phyloP scores from a whole-genome alignment of 2,329 filamentous ascomycete genomes.

The Exserohilum rostratum region DNA sequence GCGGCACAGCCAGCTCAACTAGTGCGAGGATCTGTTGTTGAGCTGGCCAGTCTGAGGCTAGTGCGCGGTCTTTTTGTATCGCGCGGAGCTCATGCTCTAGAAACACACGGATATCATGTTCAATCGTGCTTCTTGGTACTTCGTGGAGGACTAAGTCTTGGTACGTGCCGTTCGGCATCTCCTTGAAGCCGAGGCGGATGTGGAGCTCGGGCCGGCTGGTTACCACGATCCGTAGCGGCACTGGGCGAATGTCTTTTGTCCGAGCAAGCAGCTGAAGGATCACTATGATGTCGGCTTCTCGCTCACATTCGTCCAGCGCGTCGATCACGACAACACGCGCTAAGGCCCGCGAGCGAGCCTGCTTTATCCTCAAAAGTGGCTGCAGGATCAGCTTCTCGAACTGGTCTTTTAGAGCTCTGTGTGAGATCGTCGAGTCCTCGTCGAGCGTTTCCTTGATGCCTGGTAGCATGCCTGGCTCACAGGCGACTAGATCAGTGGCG shows the following conservation, averaged over 20 bases:
- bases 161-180: slow-evolving; percentile 26
- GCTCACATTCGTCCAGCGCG: slow-evolving; percentile 44
- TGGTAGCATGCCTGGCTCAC: slow-evolving; percentile 12
- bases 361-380: slow-evolving; percentile 6
- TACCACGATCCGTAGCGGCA: slow-evolving; percentile 23
- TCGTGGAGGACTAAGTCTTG: slow-evolving; percentile 28
- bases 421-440: slow-evolving; percentile 12
- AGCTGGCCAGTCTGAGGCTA: slow-evolving; percentile 13
- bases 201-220: slow-evolving; percentile 30
- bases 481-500: slow-evolving; percentile 18
- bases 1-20: slow-evolving; percentile 29
- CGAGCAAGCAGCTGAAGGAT: slow-evolving; percentile 30
- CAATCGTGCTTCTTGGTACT: slow-evolving; percentile 22
- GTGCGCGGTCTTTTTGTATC: slow-evolving; percentile 18
- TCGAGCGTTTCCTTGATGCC: slow-evolving; percentile 21
- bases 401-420: slow-evolving; percentile 9
- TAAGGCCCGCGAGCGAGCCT: neutral
- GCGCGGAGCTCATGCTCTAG: slow-evolving; percentile 21
- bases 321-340: slow-evolving; percentile 22
- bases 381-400: slow-evolving; percentile 16
- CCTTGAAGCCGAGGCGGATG: slow-evolving; percentile 26
- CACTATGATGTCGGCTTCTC: slow-evolving; percentile 13
- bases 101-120: slow-evolving; percentile 28
- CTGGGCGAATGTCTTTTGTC: slow-evolving; percentile 11
- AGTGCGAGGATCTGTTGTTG: slow-evolving; percentile 29